phyloP scores from a whole-genome alignment of 257 asterid genomes.

The Solanum lycopersicoides region DNA sequence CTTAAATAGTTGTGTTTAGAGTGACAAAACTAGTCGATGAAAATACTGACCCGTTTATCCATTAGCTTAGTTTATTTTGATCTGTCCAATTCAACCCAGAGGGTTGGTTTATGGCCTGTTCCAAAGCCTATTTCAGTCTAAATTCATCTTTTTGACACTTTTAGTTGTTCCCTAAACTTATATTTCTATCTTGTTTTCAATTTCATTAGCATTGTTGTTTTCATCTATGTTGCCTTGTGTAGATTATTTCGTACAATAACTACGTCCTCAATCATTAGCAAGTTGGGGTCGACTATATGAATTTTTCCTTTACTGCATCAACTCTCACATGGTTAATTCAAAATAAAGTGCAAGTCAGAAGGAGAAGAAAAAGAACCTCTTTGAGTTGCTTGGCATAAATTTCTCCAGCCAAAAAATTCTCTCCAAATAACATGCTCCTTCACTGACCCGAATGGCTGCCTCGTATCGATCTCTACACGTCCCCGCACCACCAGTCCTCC shows the following conservation, averaged over 20 bases:
- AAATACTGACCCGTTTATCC: background rate
- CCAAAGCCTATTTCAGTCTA: background rate
- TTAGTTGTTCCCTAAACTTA: background rate
- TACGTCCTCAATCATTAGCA: background rate
- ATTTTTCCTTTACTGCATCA: background rate
- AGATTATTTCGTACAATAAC: background rate
- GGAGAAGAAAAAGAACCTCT: slow-evolving; percentile 18
- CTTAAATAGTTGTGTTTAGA: background rate
- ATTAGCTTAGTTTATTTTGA: background rate
- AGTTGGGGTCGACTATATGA: background rate
- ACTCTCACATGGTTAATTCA: background rate
- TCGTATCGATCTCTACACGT: slow-evolving; percentile 72
- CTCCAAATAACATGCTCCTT: slow-evolving; percentile 69
- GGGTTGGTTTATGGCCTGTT: too few relatives aligned
- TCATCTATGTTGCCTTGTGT: background rate
- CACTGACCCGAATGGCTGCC: slow-evolving; percentile 69
- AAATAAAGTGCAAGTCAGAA: background rate
- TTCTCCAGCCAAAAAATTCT: slow-evolving; percentile 64
- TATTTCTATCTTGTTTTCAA: background rate
- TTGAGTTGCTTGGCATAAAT: slow-evolving; percentile 51
- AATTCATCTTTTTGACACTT: background rate
- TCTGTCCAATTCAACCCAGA: too few relatives aligned
- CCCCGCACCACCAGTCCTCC: slow-evolving; percentile 70
- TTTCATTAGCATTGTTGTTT: background rate
- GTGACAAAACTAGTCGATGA: background rate